Conservation (phyloP, 2,329 filamentous ascomycete species). For the Microcyclospora pomicola region DNA sequence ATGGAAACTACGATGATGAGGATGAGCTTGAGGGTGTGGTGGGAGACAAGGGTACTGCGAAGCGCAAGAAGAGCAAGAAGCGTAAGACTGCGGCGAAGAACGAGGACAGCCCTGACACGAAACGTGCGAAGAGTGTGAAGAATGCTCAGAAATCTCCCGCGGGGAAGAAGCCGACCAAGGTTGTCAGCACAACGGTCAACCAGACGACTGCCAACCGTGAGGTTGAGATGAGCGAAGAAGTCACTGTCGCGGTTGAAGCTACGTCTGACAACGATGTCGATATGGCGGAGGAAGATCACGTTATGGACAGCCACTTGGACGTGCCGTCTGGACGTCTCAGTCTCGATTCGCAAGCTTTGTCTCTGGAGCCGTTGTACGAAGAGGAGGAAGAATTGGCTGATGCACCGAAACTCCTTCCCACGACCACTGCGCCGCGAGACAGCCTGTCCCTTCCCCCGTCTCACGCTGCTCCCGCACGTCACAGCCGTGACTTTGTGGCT, state of each 20-base stretch:
- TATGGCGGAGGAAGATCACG: conserved; percentile 9
- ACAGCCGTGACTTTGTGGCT: conserved; percentile 8
- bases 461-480: conserved; percentile 17
- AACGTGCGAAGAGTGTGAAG: conserved; percentile 1
- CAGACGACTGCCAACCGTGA: conserved; percentile 3
- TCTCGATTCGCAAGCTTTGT: conserved; percentile 13
- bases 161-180: conserved; percentile 6
- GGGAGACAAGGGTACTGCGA: conserved; percentile 5
- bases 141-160: conserved; percentile 8
- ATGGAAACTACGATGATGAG: conserved; percentile 11
- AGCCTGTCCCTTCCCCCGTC: conserved; percentile 16
- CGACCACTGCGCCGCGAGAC: conserved; percentile 8
- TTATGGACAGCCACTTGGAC: too few relatives aligned
- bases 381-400: conserved; percentile 18
- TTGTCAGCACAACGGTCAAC: conserved; percentile 2
- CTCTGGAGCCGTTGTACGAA: conserved; percentile 22
- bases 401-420: conserved; percentile 2
- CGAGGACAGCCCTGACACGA: conserved; percentile 1
- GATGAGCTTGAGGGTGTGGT: conserved; percentile 13
- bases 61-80: conserved; percentile 17
- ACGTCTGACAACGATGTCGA: conserved; percentile 3
- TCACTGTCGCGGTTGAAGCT: conserved; percentile 1
- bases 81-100: conserved; percentile 17
- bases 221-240: conserved; percentile 3
- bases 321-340: conserved; percentile 6